A percentile compares a stretch with the other conserved stretches of the same genome.
These are phyloP conservation scores for Tilletia horrida DNA, from an alignment of 1,284 basidiomycete species.

Conservation along the genomic window DNA sequence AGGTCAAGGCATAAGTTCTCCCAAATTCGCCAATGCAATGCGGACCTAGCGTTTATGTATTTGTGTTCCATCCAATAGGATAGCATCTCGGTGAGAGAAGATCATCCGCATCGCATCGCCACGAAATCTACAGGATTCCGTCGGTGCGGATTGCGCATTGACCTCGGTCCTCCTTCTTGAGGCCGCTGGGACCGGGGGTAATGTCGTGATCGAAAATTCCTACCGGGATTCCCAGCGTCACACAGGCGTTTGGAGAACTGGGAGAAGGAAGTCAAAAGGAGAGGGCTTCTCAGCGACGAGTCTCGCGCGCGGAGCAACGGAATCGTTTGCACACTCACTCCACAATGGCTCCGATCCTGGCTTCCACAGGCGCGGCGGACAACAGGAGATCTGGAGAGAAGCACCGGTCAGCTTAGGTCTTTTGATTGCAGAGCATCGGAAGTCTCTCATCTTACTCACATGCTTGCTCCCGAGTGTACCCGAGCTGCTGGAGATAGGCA, in stretches of 20 bases:
- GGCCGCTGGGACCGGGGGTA: slow-evolving; percentile 64
- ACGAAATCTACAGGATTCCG: slow-evolving; percentile 56
- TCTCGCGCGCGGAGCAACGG: not conserved
- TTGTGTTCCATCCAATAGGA: not conserved
- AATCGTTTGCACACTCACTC: slow-evolving; percentile 53
- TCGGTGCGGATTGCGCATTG: slow-evolving; percentile 69
- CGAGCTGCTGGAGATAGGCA: slow-evolving; percentile 62
- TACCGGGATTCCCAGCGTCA: slow-evolving; percentile 68
- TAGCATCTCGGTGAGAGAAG: no score
- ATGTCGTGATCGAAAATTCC: slow-evolving; percentile 74
- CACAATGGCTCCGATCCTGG: slow-evolving; percentile 70
- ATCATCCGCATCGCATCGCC: no score
- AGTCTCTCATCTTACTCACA: no score
- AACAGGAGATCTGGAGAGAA: slow-evolving; percentile 62
- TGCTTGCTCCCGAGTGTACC: slow-evolving; percentile 62
- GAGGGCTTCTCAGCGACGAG: no score
- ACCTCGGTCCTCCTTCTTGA: slow-evolving; percentile 62
- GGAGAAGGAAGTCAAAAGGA: not conserved
- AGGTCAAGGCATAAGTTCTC: not conserved
- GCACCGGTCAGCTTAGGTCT: no score
- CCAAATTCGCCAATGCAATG: no score
- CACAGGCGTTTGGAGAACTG: slow-evolving; percentile 69
- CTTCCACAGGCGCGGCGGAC: slow-evolving; percentile 72
- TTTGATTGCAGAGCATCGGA: no score
- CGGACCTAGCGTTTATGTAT: not conserved